Evolutionary conservation across 306 rosid species (phyloP), one percentile per base, ranked within the genome.

Genomic region (Lagenaria siceraria): DNA sequence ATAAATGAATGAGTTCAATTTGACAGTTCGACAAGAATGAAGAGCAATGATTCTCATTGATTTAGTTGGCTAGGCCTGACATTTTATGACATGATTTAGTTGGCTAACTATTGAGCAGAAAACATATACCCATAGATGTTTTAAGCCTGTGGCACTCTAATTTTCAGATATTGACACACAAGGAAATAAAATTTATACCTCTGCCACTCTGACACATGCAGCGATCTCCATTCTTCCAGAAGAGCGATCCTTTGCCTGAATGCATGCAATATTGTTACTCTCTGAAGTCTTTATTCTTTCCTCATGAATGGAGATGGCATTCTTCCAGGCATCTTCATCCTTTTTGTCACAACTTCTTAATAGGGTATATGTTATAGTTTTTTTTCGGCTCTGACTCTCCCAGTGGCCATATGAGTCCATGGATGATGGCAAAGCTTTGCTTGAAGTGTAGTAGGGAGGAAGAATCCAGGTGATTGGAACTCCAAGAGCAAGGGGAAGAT

Each of bases 381-480:
- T 91, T 86, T 84, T 89, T 69, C 71, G 87, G 82, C 75, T 86
- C 82, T 79, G 88, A 83, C 86, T 73, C 61, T 87, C 91, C 78
- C 78, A 33, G 51, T 83, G 88, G 70, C 89, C 81, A 85, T 81
- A 79, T 22, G 86, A 86, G 77, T 89, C 94, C n/a, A 87, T 81
- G 53, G 87, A 81, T 66, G 83, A 83, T 78, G 95, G 97, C 86
- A 94, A 86, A 74, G 86, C 81, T 77, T 85, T 84, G 48, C 82
- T 82, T 53, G 94, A 83, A 73, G 93, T 89, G 79, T 94, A 94
- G 77, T 88, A 86, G 69, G 98, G 97, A 80, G 98, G 98, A 82
- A 94, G 96, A 82, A 92, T 79, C 98, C 97, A 94, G 77, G 98
- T 94, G 65, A 89, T 80, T 27, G 98, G 96, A 81, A 86, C 82